Evolutionary conservation across 129 eudicot genomes (phyloP).

Genomic region (Logfia minima): DNA sequence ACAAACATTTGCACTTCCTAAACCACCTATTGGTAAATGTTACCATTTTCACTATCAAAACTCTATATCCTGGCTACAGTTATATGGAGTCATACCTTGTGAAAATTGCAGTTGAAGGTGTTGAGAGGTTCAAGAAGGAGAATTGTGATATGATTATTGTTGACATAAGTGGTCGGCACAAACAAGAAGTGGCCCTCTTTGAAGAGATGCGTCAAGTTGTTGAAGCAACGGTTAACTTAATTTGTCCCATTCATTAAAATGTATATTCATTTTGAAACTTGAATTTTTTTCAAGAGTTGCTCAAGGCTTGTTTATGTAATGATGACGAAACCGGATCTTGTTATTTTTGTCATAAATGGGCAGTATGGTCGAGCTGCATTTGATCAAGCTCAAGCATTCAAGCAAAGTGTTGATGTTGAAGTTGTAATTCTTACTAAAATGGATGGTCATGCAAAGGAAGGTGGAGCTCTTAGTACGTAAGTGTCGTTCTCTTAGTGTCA

Average conservation of each 20-base stretch:
- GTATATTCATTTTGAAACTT: neutral
- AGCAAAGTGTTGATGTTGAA: conserved; percentile 92
- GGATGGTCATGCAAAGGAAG: conserved; percentile 87
- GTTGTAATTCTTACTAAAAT: conserved; percentile 91
- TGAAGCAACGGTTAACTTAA: conserved; percentile 71
- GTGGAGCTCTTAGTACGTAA: conserved; percentile 99
- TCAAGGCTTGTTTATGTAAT: conserved; percentile 13
- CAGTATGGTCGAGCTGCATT: conserved; percentile 97
- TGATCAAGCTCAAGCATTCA: conserved; percentile 96
- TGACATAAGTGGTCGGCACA: conserved; percentile 96
- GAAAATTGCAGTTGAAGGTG: conserved; percentile 86
- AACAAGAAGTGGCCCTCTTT: conserved; percentile 85
- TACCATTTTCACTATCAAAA: neutral
- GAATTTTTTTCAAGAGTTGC: neutral
- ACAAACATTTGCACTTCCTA: no score
- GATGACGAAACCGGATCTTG: conserved; percentile 92
- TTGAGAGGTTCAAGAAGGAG: conserved; percentile 78
- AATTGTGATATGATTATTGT: conserved; percentile 81
- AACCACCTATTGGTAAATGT: no score
- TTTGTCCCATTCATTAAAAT: neutral
- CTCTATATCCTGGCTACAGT: conserved; percentile 42
- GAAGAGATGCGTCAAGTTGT: conserved; percentile 97
- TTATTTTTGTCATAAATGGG: conserved; percentile 88
- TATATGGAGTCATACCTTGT: conserved; percentile 90
- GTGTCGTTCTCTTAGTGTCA: conserved; percentile 34